Evolutionary conservation across 257 asterid species (phyloP), one percentile per base, ranked within the genome.

Genomic region (Solanum paucissectum): DNA sequence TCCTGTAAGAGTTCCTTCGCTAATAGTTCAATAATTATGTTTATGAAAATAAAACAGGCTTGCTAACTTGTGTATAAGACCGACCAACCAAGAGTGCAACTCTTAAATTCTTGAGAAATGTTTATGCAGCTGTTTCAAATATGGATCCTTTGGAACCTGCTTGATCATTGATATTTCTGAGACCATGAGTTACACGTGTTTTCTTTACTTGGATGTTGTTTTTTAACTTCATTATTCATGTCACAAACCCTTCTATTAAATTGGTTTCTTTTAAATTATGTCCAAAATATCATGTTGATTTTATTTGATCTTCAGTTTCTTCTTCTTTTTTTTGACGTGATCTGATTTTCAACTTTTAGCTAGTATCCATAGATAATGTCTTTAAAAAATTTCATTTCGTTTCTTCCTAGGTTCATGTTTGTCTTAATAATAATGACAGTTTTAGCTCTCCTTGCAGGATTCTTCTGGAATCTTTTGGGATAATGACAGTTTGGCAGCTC

Each of bases 381-480:
- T 81, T 29, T 10, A 37, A 20, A 2, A 18, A 32, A 20, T 82
- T 82, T 33, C 71, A 18, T 85, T 72, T 85, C 32, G 27, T 68
- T 85, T 84, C 52, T 25, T 40, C 84, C 66, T 58, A 25, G 88
- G 66, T n/a, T 77, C 74, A 29, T 16, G 83, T 46, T 58, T 82
- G 72, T 8, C 73, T 58, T 87, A 34, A 87, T 33, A 42, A 40
- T 40, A 42, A 40, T 40, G 82, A 66, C 85, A 81, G 40, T 81
- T 81, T 46, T 81, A 46, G 68, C 37, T 76, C 58, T 68, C 79
- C 84, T 38, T 62, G 88, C 89, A 95, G 98, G 98, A 95, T 88
- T 91, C 96, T 74, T 91, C 96, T 42, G 98, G 98, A 77, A 95
- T 95, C 82, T 95, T 95, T 89, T 95, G 98, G 98, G 98, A 95